Evolutionary conservation across 345 rosid genomes (phyloP).

Genomic region (Eucalyptus urophylla): DNA sequence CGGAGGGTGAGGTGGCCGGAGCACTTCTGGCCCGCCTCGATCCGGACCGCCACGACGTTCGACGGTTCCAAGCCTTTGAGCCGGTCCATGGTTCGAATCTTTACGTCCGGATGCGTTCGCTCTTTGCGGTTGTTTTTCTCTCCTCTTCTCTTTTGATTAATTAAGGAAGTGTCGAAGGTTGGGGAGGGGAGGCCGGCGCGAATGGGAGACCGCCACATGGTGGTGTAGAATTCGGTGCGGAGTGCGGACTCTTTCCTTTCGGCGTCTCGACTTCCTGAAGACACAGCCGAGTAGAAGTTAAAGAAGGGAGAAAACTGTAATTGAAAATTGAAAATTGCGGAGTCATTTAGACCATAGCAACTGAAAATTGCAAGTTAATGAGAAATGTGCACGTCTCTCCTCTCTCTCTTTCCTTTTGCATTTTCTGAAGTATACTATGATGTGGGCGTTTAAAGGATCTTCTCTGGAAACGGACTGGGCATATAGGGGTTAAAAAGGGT

Average conservation of each 20-base stretch:
- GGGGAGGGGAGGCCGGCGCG: constrained; percentile 20
- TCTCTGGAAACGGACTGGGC: neutral
- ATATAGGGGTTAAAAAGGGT: neutral
- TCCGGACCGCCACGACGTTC: constrained; percentile 30
- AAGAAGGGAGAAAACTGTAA: neutral
- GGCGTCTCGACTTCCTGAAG: constrained; percentile 4
- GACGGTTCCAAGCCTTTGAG: constrained; percentile 58
- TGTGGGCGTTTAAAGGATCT: neutral
- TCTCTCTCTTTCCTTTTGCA: no score
- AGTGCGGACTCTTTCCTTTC: constrained; percentile 26
- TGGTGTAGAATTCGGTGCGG: constrained; percentile 14
- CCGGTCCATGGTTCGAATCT: constrained; percentile 25
- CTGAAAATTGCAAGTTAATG: neutral
- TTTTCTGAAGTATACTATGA: neutral
- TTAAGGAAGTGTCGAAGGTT: neutral
- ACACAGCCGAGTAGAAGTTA: neutral
- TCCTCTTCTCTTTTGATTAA: neutral
- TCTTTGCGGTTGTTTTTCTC: neutral
- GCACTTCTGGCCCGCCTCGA: constrained; percentile 44
- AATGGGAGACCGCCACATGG: constrained; percentile 17
- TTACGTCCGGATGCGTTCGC: neutral
- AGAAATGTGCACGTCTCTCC: neutral
- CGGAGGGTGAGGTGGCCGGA: constrained; percentile 36
- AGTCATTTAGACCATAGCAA: neutral
- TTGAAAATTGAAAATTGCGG: neutral